These are phyloP conservation scores for Daldinia eschscholtzii DNA, from an alignment of 2,329 filamentous ascomycete species.

Conservation along the genomic window DNA sequence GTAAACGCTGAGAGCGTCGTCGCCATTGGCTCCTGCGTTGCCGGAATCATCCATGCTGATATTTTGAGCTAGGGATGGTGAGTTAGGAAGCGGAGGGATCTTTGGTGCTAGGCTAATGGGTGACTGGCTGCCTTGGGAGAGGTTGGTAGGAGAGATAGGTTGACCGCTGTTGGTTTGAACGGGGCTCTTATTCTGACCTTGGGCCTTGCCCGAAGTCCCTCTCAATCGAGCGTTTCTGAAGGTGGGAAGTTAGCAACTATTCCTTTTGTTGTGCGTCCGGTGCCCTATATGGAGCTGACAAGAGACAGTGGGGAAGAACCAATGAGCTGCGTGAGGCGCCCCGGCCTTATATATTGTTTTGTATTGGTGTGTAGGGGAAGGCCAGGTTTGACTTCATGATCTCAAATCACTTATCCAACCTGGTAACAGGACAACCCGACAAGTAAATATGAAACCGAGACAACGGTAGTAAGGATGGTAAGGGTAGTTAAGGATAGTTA, in stretches of 20 bases:
- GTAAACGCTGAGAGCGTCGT: slow-evolving; percentile 70
- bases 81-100: slow-evolving; percentile 72
- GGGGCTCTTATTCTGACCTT: slow-evolving; percentile 66
- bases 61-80: slow-evolving; percentile 73
- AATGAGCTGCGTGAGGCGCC: slow-evolving; percentile 20
- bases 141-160: slow-evolving; percentile 61
- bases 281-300: slow-evolving; percentile 23
- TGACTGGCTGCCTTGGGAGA: slow-evolving; percentile 63
- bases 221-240: slow-evolving; percentile 70
- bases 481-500: slow-evolving; percentile 1
- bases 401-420: slow-evolving; percentile 21
- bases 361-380: slow-evolving; percentile 6
- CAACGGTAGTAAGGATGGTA: slow-evolving; percentile 6
- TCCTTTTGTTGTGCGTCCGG: slow-evolving; percentile 30
- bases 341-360: slow-evolving; percentile 16
- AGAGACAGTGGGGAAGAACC: slow-evolving; percentile 26
- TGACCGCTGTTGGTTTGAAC: slow-evolving; percentile 62
- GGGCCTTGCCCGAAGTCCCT: slow-evolving; percentile 65
- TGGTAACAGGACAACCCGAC: slow-evolving; percentile 10
- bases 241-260: slow-evolving; percentile 47
- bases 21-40: slow-evolving; percentile 61
- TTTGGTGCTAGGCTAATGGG: slow-evolving; percentile 67
- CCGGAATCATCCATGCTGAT: slow-evolving; percentile 75
- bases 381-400: slow-evolving; percentile 10
- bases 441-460: slow-evolving; percentile 28